A percentile compares a stretch with the other conserved stretches of the same genome.
Evolutionary conservation across 2,329 filamentous ascomycete species (phyloP).

Genomic region (Cyanodermella asteris): DNA sequence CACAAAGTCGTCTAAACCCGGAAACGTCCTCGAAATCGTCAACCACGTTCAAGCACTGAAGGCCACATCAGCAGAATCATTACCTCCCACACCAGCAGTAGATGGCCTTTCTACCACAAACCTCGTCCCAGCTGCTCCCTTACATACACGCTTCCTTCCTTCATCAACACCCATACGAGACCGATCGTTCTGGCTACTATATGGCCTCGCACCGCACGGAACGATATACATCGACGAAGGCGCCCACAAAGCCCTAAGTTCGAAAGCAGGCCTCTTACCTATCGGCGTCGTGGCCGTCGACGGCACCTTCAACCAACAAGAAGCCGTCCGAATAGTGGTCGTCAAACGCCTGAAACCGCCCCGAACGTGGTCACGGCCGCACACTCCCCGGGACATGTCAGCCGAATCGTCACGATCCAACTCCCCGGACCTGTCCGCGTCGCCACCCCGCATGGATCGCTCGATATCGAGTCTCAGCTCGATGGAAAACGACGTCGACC

Average conservation of each 20-base stretch:
- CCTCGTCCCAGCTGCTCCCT: too few species aligned
- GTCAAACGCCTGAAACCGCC: conserved; percentile 37
- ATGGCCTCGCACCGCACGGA: conserved; percentile 76
- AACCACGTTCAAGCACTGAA: conserved; percentile 49
- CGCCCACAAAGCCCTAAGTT: conserved; percentile 40
- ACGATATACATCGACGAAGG: conserved; percentile 86
- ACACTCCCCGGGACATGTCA: background rate
- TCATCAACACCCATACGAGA: conserved; percentile 70
- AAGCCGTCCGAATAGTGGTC: conserved; percentile 71
- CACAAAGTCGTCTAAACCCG: conserved; percentile 77
- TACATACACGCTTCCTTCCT: conserved; percentile 86
- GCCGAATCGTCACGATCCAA: too few species aligned
- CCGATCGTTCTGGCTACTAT: conserved; percentile 89
- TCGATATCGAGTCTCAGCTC: too few species aligned
- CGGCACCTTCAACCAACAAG: conserved; percentile 74
- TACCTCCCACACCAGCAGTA: conserved; percentile 7
- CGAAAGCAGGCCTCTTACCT: conserved; percentile 10
- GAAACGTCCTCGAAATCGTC: conserved; percentile 76
- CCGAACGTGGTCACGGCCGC: conserved; percentile 13
- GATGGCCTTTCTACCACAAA: conserved; percentile 11
- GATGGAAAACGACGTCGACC: conserved; percentile 11
- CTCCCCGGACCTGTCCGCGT: conserved; percentile 1
- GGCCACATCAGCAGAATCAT: conserved; percentile 12
- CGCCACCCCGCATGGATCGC: conserved; percentile 17
- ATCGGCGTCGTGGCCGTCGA: conserved; percentile 37